A percentile compares a stretch with the other conserved stretches of the same genome.
Evolutionary conservation across 1,284 basidiomycete genomes (phyloP).

Genomic region (Sporisorium exsertum): DNA sequence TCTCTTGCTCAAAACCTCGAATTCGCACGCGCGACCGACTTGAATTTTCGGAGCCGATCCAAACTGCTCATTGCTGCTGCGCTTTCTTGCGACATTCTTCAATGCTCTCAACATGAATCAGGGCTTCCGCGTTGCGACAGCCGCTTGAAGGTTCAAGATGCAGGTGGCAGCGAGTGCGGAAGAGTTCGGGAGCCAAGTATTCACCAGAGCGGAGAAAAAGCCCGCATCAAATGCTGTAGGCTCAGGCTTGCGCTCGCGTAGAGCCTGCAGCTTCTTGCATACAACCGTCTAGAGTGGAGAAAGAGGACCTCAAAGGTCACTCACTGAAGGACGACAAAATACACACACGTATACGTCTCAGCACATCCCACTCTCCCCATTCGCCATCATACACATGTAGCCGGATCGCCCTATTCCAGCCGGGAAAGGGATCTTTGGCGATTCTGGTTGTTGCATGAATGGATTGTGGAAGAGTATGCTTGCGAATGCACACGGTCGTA

Average conservation of each 20-base stretch:
- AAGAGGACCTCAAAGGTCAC: neutral
- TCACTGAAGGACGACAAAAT: neutral
- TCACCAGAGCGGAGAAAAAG: neutral
- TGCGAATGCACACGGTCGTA: slow-evolving; percentile 26
- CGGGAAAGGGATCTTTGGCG: neutral
- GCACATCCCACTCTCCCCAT: neutral
- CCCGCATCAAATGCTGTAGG: neutral
- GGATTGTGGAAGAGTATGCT: slow-evolving; percentile 35
- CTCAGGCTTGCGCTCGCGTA: neutral
- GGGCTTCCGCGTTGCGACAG: neutral
- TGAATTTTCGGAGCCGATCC: slow-evolving; percentile 26
- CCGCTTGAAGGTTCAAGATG: neutral
- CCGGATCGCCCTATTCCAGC: neutral
- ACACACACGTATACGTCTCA: neutral
- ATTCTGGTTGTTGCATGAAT: slow-evolving; percentile 25
- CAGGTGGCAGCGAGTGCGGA: neutral
- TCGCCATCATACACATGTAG: neutral
- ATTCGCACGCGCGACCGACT: slow-evolving; percentile 24
- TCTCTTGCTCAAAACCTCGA: slow-evolving; percentile 23
- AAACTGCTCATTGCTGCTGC: neutral
- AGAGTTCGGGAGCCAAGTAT: neutral
- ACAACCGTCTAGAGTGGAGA: neutral
- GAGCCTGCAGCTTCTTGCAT: neutral
- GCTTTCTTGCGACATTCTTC: neutral
- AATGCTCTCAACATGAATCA: neutral